Base-by-base conservation (phyloP, 139 green algal genomes). In the Volvox africanus region DNA sequence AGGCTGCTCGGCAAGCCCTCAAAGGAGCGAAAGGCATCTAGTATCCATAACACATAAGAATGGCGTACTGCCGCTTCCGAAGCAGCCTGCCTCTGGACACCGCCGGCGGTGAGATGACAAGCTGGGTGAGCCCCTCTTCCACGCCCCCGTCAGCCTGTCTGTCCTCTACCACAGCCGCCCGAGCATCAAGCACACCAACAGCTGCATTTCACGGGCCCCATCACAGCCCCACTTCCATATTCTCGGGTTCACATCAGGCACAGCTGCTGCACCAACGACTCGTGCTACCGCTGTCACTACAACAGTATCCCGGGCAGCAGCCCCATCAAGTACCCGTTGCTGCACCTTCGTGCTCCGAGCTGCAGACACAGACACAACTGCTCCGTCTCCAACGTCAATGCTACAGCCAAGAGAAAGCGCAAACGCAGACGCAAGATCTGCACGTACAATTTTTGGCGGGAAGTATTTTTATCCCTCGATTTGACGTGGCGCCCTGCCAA, bases 91-190 rank as follows among this genome's bases (percentile, higher is more conserved):
- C 71, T 2, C 24, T 13, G 71, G 71, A 30, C 71, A 14, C 14
- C 32, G 71, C 22, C 71, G 22, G 71, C 71, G 24, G 71, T 30
- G 71, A 79, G 28, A 18, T 79, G 26, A 30, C 75, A 1, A 28
- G 50, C 75, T 81, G 75, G 75, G 32, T 55, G 21, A 81, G 75
- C 32, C 75, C 75, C 1, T 55, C 78, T 11, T 33, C 78, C 78
- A 84, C 78, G 21, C 78, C 78, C 16, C 19, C 78, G 21, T 84
- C 78, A 12, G 37, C 78, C 36, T 84, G 78, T 44, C 78, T 36
- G 17, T 84, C 78, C 36, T 62, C 78, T 21, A 84, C 78, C 19
- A 84, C 78, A 67, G 78, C 78, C 17, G 36, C 17, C 17, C 17
- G 20, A 22, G 36, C 36, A 2, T 33, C 14, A 35, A 35, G 67